Conservation (phyloP, 306 rosid genomes). For the Pachyrhizus erosus region DNA sequence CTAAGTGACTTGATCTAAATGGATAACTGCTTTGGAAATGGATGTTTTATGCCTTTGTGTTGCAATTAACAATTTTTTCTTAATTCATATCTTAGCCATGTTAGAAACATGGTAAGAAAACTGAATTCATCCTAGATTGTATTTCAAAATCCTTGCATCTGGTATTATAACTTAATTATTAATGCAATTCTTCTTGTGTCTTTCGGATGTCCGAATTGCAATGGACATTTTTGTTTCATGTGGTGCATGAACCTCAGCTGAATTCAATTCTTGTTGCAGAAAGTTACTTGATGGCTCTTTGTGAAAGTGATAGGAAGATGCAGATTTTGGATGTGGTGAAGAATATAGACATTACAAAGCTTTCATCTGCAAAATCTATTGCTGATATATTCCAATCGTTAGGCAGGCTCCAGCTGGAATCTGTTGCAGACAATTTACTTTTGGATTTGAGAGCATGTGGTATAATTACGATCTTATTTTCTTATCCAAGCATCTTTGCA, state of each 20-base stretch:
- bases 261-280: conserved; percentile 60
- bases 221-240: conserved; percentile 22
- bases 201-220: conserved; percentile 1
- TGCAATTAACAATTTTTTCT: conserved; percentile 21
- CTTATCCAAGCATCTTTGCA: conserved; percentile 36
- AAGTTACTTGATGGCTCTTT: conserved; percentile 78
- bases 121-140: conserved; percentile 18
- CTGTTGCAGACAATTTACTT: conserved; percentile 65
- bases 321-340: conserved; percentile 69
- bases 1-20: conserved; percentile 21
- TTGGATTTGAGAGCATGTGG: conserved; percentile 63
- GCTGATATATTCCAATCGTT: conserved; percentile 61
- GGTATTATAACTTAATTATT: conserved; percentile 6
- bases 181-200: not conserved
- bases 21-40: conserved; percentile 10
- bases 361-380: conserved; percentile 53
- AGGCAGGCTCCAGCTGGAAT: conserved; percentile 68
- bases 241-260: conserved; percentile 35
- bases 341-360: conserved; percentile 61
- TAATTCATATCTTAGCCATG: conserved; percentile 19
- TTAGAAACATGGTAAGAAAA: conserved; percentile 26
- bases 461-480: conserved; percentile 48
- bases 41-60: conserved; percentile 18
- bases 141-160: conserved; percentile 28
- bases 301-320: conserved; percentile 66